A percentile compares a stretch with the other conserved stretches of the same genome.
phyloP scores from a whole-genome alignment of 305 asterid species.

The Fraxinus dipetala region DNA sequence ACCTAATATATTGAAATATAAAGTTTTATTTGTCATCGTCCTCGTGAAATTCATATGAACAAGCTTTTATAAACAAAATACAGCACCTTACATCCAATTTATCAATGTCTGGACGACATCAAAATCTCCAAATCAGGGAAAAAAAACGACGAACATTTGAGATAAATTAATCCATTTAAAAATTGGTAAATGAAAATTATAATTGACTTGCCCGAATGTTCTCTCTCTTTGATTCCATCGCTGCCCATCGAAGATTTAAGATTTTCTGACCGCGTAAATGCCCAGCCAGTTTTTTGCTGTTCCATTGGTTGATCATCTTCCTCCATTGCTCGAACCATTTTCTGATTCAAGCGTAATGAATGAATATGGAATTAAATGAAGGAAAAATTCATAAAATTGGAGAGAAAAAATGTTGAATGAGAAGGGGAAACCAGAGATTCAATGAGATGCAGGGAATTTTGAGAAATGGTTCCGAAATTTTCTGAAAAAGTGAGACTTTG shows the following conservation, averaged over 20 bases:
- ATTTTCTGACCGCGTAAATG: slow-evolving; percentile 34
- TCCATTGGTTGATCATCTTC: slow-evolving; percentile 30
- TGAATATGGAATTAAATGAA: neutral
- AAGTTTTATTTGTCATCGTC: neutral
- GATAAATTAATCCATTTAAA: neutral
- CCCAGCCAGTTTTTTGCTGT: slow-evolving; percentile 25
- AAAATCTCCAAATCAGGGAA: neutral
- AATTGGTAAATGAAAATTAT: neutral
- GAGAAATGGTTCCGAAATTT: slow-evolving; percentile 6
- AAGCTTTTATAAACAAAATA: neutral
- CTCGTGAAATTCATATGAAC: neutral
- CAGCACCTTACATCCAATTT: neutral
- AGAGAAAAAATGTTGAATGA: neutral
- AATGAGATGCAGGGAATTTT: neutral
- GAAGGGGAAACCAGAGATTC: slow-evolving; percentile 10
- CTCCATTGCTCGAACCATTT: slow-evolving; percentile 44
- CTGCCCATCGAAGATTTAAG: slow-evolving; percentile 22
- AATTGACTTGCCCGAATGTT: slow-evolving; percentile 40
- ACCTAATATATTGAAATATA: neutral
- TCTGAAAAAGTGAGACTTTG: slow-evolving; percentile 23
- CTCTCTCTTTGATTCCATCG: slow-evolving; percentile 31
- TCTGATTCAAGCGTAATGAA: slow-evolving; percentile 14
- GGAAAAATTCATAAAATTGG: neutral
- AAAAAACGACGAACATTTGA: neutral
- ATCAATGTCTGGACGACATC: neutral